phyloP scores from a whole-genome alignment of 495 filamentous ascomycete genomes.

The Podospora conica region DNA sequence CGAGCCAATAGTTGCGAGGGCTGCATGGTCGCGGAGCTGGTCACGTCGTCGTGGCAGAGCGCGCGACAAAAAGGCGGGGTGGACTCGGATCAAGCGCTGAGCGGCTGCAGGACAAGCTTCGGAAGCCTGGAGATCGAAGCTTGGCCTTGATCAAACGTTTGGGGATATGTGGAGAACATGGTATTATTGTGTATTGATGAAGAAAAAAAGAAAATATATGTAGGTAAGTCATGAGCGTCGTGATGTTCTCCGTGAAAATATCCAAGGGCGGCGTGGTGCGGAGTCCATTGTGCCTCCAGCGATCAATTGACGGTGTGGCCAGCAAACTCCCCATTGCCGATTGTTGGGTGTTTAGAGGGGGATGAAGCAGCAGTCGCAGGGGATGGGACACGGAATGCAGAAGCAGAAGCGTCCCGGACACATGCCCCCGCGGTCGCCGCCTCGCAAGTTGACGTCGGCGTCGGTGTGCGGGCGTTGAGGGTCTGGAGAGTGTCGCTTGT shows the following conservation, averaged over 20 bases:
- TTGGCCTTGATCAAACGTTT: neutral
- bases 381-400: slow-evolving; percentile 39
- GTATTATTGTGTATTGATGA: neutral
- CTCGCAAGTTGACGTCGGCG: slow-evolving; percentile 29
- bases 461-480: slow-evolving; percentile 33
- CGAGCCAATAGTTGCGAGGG: neutral
- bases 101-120: neutral
- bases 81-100: neutral
- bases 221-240: neutral
- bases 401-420: slow-evolving; percentile 43
- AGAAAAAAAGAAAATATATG: neutral
- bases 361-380: slow-evolving; percentile 40
- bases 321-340: neutral
- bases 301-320: neutral
- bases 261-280: neutral
- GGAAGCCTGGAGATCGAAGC: neutral
- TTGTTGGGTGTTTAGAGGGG: neutral
- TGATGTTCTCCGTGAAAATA: neutral
- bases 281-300: neutral
- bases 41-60: neutral
- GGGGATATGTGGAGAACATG: neutral
- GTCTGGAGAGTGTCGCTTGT: slow-evolving; percentile 21
- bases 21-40: neutral
- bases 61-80: neutral
- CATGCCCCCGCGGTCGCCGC: slow-evolving; percentile 28